Evolutionary conservation across 1,139 yeast genomes (phyloP).

Genomic region (Saccharomyces hybrid): DNA sequence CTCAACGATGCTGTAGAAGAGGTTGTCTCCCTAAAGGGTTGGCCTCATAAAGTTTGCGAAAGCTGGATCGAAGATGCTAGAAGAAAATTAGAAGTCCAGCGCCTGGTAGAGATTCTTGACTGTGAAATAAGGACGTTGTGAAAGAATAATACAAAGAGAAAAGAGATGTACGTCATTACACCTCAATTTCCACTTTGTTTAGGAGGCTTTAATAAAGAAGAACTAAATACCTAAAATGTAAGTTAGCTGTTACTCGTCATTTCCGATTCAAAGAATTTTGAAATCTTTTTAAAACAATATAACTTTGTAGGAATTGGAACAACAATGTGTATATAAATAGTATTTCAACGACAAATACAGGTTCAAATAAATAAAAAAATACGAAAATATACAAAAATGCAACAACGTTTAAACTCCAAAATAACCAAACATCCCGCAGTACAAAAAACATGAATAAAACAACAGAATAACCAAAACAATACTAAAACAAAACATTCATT

Average conservation of each 20-base stretch:
- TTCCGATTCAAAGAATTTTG: neutral
- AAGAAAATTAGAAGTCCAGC: conserved; percentile 81
- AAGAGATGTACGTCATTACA: neutral
- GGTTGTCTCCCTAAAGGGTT: conserved; percentile 82
- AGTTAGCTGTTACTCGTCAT: neutral
- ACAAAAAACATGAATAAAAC: neutral
- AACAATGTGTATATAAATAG: neutral
- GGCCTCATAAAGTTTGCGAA: conserved; percentile 83
- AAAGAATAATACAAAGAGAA: neutral
- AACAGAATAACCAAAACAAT: neutral
- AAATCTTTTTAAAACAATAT: neutral
- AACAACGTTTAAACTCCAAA: conserved; percentile 1
- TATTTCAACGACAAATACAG: neutral
- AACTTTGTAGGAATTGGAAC: neutral
- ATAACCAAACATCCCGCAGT: conserved; percentile 1
- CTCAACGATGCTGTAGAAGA: conserved; percentile 89
- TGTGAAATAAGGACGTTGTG: conserved; percentile 34
- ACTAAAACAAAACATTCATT: conserved; percentile 2
- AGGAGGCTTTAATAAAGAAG: neutral
- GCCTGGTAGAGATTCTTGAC: conserved; percentile 49
- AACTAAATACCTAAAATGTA: conserved; percentile 1
- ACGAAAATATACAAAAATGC: neutral
- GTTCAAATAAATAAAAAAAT: conserved; percentile 6
- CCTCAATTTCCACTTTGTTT: neutral
- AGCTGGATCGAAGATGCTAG: conserved; percentile 91